These are phyloP conservation scores for Pyronema omphalodes DNA, from an alignment of 495 filamentous ascomycete genomes.

Conservation along the genomic window DNA sequence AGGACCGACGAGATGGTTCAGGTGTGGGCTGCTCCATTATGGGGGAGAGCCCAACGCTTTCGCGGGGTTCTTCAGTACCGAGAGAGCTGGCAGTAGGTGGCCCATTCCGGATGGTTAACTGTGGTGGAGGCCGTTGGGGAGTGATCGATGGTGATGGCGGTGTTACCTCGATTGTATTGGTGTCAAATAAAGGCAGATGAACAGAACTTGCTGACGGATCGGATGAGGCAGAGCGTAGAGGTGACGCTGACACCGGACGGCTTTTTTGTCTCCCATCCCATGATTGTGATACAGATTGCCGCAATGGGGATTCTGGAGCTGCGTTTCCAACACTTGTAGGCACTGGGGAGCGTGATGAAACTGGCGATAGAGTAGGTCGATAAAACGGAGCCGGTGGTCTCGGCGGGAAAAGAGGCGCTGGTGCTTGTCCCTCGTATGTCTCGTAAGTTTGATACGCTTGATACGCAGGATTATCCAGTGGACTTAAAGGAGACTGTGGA, in stretches of 20 bases:
- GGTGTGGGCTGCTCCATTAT: slow-evolving; percentile 2
- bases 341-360: slow-evolving; percentile 14
- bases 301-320: slow-evolving; percentile 16
- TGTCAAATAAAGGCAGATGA: not conserved
- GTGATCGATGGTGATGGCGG: not conserved
- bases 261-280: slow-evolving; percentile 11
- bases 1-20: not conserved
- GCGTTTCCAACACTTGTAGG: slow-evolving; percentile 8
- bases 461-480: not conserved
- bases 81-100: not conserved
- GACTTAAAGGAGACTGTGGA: not conserved
- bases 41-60: not conserved
- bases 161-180: not conserved
- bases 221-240: not conserved
- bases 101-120: not conserved
- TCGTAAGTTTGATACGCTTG: not conserved
- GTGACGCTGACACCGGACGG: not conserved
- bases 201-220: slow-evolving; percentile 1
- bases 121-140: not conserved
- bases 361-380: slow-evolving; percentile 17
- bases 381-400: slow-evolving; percentile 8
- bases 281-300: slow-evolving; percentile 19
- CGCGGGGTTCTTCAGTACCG: not conserved
- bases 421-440: not conserved
- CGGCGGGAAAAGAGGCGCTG: slow-evolving; percentile 6